Conservation (phyloP, 2,329 filamentous ascomycete genomes). For the Sporothrix dimorphospora region DNA sequence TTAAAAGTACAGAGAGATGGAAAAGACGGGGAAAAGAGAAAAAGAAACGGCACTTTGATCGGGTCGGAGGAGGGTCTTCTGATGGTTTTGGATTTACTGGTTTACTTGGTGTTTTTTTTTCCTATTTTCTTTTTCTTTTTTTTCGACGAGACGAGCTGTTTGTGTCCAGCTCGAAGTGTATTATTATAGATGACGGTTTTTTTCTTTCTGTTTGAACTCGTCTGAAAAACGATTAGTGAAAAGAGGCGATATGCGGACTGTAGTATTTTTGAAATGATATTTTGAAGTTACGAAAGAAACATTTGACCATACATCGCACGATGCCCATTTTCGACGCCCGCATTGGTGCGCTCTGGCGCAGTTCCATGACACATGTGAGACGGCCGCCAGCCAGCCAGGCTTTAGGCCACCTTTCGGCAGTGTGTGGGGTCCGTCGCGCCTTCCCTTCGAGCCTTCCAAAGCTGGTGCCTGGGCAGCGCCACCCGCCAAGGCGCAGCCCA, state of each 20-base stretch:
- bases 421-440: neutral
- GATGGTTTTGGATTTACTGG: neutral
- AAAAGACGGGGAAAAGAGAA: neutral
- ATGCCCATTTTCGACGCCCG: no score
- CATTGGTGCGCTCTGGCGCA: no score
- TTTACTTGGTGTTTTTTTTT: neutral
- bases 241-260: no score
- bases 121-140: neutral
- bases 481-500: neutral
- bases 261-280: constrained; percentile 3
- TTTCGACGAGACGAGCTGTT: neutral
- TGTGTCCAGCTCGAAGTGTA: constrained; percentile 9
- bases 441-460: neutral
- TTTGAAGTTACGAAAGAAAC: neutral
- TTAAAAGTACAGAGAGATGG: neutral
- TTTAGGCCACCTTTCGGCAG: neutral
- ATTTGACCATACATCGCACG: no score
- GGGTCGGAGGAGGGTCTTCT: neutral
- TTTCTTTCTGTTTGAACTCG: neutral
- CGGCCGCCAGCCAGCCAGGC: neutral
- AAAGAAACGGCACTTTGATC: neutral
- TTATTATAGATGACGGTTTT: constrained; percentile 9
- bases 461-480: constrained; percentile 23
- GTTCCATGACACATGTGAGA: constrained; percentile 18
- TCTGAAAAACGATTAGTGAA: neutral